Percentiles rank a stretch among this genome's conserved stretches.
phyloP scores from a whole-genome alignment of 352 stramenopile species.

The Globisporangium parvum region DNA sequence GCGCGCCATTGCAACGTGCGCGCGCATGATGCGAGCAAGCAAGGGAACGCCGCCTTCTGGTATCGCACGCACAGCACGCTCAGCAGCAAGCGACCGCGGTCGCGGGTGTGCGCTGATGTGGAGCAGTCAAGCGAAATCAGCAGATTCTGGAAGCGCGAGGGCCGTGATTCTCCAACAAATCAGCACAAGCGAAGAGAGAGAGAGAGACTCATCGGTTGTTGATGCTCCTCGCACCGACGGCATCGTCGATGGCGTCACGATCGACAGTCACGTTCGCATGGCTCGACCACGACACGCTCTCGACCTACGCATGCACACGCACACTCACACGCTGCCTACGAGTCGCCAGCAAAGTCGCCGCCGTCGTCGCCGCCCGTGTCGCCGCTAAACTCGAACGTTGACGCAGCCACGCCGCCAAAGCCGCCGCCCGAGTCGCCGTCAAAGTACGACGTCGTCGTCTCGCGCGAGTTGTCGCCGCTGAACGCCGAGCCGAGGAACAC shows the following conservation, averaged over 20 bases:
- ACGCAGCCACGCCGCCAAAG: slow-evolving; percentile 16
- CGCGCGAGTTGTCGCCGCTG: slow-evolving; percentile 14
- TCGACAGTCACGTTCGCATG: no score
- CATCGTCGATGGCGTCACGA: no score
- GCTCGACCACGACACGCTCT: no score
- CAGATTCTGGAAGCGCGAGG: neutral
- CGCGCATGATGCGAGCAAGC: no score
- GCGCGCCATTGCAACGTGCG: no score
- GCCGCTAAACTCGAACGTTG: slow-evolving; percentile 48
- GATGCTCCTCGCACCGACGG: no score
- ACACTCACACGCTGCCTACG: slow-evolving; percentile 14
- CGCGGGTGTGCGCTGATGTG: no score
- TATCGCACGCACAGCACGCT: no score
- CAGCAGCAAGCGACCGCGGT: no score
- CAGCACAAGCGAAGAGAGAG: no score
- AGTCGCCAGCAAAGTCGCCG: slow-evolving; percentile 46
- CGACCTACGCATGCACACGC: neutral
- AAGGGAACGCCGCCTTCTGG: no score
- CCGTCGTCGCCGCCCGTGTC: slow-evolving; percentile 44
- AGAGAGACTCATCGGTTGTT: no score
- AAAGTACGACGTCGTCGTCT: slow-evolving; percentile 24
- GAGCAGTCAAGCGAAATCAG: neutral
- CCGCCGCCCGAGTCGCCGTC: slow-evolving; percentile 25
- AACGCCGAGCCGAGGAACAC: slow-evolving; percentile 42
- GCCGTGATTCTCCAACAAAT: neutral